Percentiles rank a stretch among this genome's conserved stretches.
These are phyloP conservation scores for Cordyceps javanica DNA, from an alignment of 2,329 filamentous ascomycete genomes.

Conservation along the genomic window DNA sequence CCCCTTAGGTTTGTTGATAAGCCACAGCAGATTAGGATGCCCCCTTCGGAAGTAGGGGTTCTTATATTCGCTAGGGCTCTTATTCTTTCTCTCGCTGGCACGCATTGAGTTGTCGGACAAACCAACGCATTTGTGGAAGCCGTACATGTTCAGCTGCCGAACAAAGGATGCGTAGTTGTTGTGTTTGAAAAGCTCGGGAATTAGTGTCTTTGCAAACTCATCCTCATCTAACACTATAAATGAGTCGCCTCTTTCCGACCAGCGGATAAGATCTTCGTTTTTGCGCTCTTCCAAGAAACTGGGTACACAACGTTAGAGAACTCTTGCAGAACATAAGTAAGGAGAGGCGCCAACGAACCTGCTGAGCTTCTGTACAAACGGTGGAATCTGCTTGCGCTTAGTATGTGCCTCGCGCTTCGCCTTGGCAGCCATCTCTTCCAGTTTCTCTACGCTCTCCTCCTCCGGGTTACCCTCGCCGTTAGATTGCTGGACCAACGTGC, in stretches of 20 bases:
- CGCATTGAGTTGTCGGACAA: slow-evolving; percentile 97
- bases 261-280: slow-evolving; percentile 91
- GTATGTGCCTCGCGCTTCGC: slow-evolving; percentile 83
- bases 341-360: slow-evolving; percentile 56
- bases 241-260: slow-evolving; percentile 93
- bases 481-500: slow-evolving; percentile 31
- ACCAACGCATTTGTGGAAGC: slow-evolving; percentile 92
- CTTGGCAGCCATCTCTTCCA: slow-evolving; percentile 72
- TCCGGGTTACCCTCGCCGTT: slow-evolving; percentile 34
- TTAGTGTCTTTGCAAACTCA: slow-evolving; percentile 93
- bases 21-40: slow-evolving; percentile 86
- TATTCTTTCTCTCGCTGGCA: slow-evolving; percentile 92
- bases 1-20: slow-evolving; percentile 87
- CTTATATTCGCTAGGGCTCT: slow-evolving; percentile 96
- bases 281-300: slow-evolving; percentile 92
- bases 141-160: slow-evolving; percentile 92
- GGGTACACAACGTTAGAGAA: slow-evolving; percentile 18
- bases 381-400: slow-evolving; percentile 92
- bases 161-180: slow-evolving; percentile 98
- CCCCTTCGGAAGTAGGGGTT: slow-evolving; percentile 95
- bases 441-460: slow-evolving; percentile 67
- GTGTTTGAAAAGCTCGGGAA: slow-evolving; percentile 98
- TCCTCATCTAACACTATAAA: slow-evolving; percentile 97
- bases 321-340: not conserved
- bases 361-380: slow-evolving; percentile 96